Evolutionary conservation across 805 yeast species (phyloP), one percentile per base, ranked within the genome.

Genomic region (Metschnikowia cubensis): DNA sequence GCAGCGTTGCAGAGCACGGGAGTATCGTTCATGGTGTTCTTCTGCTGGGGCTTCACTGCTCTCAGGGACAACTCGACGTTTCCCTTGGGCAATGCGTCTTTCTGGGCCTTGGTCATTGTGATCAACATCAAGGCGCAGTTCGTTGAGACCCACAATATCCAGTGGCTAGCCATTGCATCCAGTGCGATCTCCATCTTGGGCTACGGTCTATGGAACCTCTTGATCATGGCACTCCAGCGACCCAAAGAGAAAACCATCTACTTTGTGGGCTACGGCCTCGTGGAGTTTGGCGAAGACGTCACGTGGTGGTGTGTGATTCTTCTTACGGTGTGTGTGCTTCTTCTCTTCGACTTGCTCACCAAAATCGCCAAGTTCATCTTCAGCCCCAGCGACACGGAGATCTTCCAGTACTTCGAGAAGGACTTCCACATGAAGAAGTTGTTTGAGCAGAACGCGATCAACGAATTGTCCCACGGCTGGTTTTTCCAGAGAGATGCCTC

Each of bases 271-370:
- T 75, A 79, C 53, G 96, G 94, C 2, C 72, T 94, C 43, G 67
- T 82, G 44, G 81, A 81, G 46, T 89, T 89, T 70, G 98, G 98
- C 20, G 67, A 56, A 18, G 97, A 94, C 62, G 64, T 74, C n/a
- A 76, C 87, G 0, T 92, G 90, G 82, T 94, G 98, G 98, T 88
- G 89, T 1, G 67, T 89, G 0, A 68, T 87, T 33, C 61, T 89
- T 31, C 75, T 83, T 1, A 63, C 87, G 17, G 64, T 74, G 0
- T 68, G 80, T 0, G 71, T 88, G 47, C 86, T 92, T 2, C 56
- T 87, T 13, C 66, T 83, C 35, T 69, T 87, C 51, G 98, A 94
- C 63, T 66, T 87, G 36, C 61, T 85, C 4, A 64, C 82, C 47
- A 83, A 85, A 55, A 76, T 84, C 1, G 57, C 83, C 41, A 79